These are phyloP conservation scores for Flaveria ramosissima DNA, from an alignment of 129 eudicot genomes.

Conservation along the genomic window DNA sequence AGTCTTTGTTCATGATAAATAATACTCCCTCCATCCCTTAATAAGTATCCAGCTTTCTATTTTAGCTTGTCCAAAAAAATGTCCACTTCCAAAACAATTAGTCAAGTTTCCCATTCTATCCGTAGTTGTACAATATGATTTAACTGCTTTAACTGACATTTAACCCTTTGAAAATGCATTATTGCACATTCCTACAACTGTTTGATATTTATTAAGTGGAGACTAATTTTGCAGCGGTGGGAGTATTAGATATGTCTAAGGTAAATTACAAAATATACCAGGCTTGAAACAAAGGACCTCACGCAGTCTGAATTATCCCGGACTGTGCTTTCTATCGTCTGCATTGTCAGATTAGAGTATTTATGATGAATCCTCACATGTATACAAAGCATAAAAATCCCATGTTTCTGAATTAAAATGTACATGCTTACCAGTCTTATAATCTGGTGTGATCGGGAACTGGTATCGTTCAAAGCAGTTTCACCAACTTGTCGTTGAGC, in stretches of 20 bases:
- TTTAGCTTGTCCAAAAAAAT: not conserved
- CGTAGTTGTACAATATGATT: no score
- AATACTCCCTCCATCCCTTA: not conserved
- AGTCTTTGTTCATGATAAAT: not conserved
- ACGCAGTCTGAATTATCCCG: conserved; percentile 89
- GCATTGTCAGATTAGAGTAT: conserved; percentile 31
- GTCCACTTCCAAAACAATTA: not conserved
- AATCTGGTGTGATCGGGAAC: conserved; percentile 97
- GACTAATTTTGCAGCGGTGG: not conserved
- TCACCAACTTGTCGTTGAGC: conserved; percentile 99
- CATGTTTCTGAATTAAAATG: not conserved
- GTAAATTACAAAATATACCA: conserved; percentile 50
- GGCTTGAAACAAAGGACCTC: conserved; percentile 87
- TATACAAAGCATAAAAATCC: conserved; percentile 11
- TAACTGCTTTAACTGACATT: not conserved
- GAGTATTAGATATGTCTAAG: not conserved
- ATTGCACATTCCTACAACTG: not conserved
- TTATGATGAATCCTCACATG: conserved; percentile 6
- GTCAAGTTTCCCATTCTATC: not conserved
- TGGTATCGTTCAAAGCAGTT: conserved; percentile 86
- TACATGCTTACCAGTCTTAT: conserved; percentile 76
- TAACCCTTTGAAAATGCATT: not conserved
- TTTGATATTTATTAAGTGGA: not conserved
- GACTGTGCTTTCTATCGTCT: conserved; percentile 97
- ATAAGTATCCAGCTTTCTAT: not conserved